Evolutionary conservation across 495 filamentous ascomycete genomes (phyloP), one percentile per base, ranked within the genome.

Genomic region (Aspergillus nanangensis): DNA sequence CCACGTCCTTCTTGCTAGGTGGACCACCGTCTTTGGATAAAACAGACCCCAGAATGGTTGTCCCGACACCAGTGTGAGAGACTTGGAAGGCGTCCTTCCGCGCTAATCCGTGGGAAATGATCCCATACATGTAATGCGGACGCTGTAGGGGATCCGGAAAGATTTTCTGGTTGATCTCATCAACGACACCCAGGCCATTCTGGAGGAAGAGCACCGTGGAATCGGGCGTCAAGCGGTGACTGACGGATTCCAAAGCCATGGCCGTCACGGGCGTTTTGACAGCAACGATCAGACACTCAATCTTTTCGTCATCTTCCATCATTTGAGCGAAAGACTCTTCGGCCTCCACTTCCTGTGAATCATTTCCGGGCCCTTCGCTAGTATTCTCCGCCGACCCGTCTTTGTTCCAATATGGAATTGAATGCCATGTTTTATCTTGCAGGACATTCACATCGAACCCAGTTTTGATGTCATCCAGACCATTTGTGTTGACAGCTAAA

Each of bases 171-270:
- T 87, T 87, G 15, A 96, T 65, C 27, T 76, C 72, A n/a, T 96
- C 88, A 21, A 90, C 65, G 3, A 84, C 61, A 2, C 91, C 92
- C 69, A 97, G 78, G 4, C 89, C 90, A 38, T 92, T 87, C 41
- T 94, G 86, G 4, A 95, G 56, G 18, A 98, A 79, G 31, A 86
- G 74, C 23, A 98, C 76, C 0, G 90, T 91, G 3, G 89, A 89
- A 11, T 78, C 67, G 3, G 72, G 66, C 24, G 79, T 79, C n/a
- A 98, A 68, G 8, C 89, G 77, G 49, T 87, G 74, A 5, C 61
- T 62, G 33, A 96, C 71, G 1, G 61, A 48, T 20, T 60, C 45
- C 14, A 97, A 56, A 2, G 83, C 82, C 2, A 67, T 51, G 8
- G 81, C 51, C 0, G 80, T 84, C 23, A 77, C 52, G 5, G 74